A percentile compares a stretch with the other conserved stretches of the same genome.
phyloP scores from a whole-genome alignment of 1,284 basidiomycete species.

The Leccinum subfulvum region DNA sequence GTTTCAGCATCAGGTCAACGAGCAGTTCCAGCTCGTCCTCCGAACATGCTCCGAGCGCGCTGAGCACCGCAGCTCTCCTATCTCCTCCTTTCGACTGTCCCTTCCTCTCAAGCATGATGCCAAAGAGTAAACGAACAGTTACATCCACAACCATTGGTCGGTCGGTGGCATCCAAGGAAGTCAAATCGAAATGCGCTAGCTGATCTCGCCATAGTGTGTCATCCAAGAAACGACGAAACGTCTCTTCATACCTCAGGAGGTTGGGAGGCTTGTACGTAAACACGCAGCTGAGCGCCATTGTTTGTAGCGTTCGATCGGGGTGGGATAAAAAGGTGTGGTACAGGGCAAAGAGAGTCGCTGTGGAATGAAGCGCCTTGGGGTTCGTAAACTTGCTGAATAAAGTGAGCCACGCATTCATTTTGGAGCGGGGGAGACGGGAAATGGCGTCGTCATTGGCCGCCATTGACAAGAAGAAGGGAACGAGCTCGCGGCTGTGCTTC shows the following conservation, averaged over 20 bases:
- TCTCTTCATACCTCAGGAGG: slow-evolving; percentile 67
- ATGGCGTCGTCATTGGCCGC: slow-evolving; percentile 37
- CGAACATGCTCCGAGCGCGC: slow-evolving; percentile 68
- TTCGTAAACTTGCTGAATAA: slow-evolving; percentile 90
- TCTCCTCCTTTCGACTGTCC: slow-evolving; percentile 73
- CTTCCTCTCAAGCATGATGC: slow-evolving; percentile 82
- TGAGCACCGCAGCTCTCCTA: slow-evolving; percentile 76
- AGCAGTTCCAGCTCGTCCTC: slow-evolving; percentile 77
- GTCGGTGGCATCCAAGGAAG: slow-evolving; percentile 61
- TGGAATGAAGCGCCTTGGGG: slow-evolving; percentile 80
- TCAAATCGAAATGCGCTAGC: slow-evolving; percentile 71
- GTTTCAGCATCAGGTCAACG: slow-evolving; percentile 88
- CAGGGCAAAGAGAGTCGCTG: slow-evolving; percentile 64
- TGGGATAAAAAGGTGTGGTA: slow-evolving; percentile 83
- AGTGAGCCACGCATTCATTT: slow-evolving; percentile 75
- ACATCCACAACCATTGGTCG: slow-evolving; percentile 74
- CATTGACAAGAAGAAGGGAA: slow-evolving; percentile 74
- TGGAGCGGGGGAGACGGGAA: slow-evolving; percentile 49
- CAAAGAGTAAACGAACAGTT: slow-evolving; percentile 81
- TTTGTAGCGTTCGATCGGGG: slow-evolving; percentile 81
- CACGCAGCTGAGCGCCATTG: slow-evolving; percentile 76
- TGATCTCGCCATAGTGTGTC: slow-evolving; percentile 89
- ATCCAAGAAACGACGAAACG: slow-evolving; percentile 75
- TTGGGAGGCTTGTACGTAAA: slow-evolving; percentile 80
- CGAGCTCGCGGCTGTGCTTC: slow-evolving; percentile 78